Evolutionary conservation across 306 rosid species (phyloP).

Genomic region (Pueraria montana): DNA sequence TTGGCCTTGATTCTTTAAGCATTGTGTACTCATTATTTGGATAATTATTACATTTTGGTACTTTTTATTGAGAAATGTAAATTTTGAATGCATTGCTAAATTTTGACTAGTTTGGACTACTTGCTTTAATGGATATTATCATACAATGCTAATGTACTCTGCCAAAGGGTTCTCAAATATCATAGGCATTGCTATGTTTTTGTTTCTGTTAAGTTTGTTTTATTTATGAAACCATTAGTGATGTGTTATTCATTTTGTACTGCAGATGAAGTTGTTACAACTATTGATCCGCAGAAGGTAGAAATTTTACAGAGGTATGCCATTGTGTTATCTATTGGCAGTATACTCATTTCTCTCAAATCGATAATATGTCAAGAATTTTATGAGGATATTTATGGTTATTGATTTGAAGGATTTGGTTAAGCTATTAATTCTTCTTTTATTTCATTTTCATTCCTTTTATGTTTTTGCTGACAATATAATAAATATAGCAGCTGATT

Average conservation of each 20-base stretch:
- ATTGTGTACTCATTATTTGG: conserved; percentile 37
- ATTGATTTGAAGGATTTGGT: conserved; percentile 43
- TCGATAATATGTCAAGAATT: conserved; percentile 18
- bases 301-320: conserved; percentile 91
- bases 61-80: conserved; percentile 38
- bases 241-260: conserved; percentile 38
- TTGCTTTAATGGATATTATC: conserved; percentile 33
- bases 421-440: conserved; percentile 15
- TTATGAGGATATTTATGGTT: conserved; percentile 26
- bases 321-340: not conserved
- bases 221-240: conserved; percentile 31
- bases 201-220: conserved; percentile 36
- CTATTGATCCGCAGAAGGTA: conserved; percentile 91
- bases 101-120: conserved; percentile 40
- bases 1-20: conserved; percentile 51
- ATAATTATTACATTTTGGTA: conserved; percentile 32
- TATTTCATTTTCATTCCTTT: not conserved
- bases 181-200: conserved; percentile 18
- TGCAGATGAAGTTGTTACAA: conserved; percentile 86
- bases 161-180: conserved; percentile 40
- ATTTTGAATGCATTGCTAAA: conserved; percentile 34
- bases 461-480: not conserved
- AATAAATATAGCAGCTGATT: not conserved
- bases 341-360: conserved; percentile 32
- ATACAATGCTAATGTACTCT: conserved; percentile 16